These are phyloP conservation scores for Coprinopsis sp. DNA, from an alignment of 768 basidiomycete genomes.

Conservation along the genomic window DNA sequence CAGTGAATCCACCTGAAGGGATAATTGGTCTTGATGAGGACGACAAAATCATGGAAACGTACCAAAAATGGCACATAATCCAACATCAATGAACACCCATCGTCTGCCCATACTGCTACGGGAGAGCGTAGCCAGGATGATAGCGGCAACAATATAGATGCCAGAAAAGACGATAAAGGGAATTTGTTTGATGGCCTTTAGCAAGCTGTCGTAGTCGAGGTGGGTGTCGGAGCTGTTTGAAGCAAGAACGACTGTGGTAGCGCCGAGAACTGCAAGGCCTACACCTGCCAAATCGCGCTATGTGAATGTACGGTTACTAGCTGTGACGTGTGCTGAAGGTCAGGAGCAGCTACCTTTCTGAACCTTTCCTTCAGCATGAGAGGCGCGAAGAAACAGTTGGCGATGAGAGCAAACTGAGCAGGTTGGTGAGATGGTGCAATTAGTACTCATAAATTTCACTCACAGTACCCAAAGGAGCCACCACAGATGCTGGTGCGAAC, in stretches of 20 bases:
- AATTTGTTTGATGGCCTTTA: constrained; percentile 63
- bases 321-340: constrained; percentile 8
- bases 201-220: constrained; percentile 62
- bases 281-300: constrained; percentile 80
- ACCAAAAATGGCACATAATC: constrained; percentile 85
- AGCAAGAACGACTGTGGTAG: constrained; percentile 87
- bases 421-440: constrained; percentile 10
- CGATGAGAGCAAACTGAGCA: constrained; percentile 84
- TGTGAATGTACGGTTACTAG: constrained; percentile 15
- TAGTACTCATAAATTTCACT: constrained; percentile 23
- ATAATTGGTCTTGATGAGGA: neutral
- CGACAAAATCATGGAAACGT: constrained; percentile 10
- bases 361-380: constrained; percentile 80
- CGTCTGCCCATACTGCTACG: constrained; percentile 55
- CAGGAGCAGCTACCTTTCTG: constrained; percentile 49
- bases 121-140: constrained; percentile 63
- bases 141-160: constrained; percentile 52
- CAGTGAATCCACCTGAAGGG: constrained; percentile 80
- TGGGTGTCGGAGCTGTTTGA: constrained; percentile 66
- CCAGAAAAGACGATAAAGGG: constrained; percentile 74
- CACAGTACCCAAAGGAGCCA: constrained; percentile 94
- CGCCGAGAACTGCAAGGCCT: constrained; percentile 77
- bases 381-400: constrained; percentile 93
- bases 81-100: constrained; percentile 82
- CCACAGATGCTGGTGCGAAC: constrained; percentile 86